These are phyloP conservation scores for Serpula lacrymans DNA, from an alignment of 768 basidiomycete species.

Conservation along the genomic window DNA sequence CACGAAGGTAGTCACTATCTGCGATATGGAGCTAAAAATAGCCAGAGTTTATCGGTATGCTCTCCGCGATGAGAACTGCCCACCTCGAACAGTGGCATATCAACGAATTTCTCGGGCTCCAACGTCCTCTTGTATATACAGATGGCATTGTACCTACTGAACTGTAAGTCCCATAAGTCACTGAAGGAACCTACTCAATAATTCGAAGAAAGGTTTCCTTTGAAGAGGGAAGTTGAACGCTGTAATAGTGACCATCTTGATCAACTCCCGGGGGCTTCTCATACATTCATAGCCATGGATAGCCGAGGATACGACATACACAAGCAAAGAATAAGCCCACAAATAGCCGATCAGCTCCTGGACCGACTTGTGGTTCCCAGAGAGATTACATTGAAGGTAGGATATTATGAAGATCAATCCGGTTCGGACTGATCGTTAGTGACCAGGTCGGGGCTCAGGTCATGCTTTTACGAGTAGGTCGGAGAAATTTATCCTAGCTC, in stretches of 20 bases:
- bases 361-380: conserved; percentile 49
- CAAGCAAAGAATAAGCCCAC: conserved; percentile 25
- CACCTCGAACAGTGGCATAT: conserved; percentile 62
- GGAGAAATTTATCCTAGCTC: too few species aligned
- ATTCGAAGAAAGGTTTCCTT: conserved; percentile 28
- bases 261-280: conserved; percentile 22
- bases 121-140: conserved; percentile 61
- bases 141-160: conserved; percentile 89
- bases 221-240: conserved; percentile 23
- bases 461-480: conserved; percentile 52
- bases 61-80: conserved; percentile 97
- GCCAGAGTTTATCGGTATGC: conserved; percentile 87
- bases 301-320: conserved; percentile 40
- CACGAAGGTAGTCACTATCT: background rate
- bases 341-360: conserved; percentile 30
- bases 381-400: conserved; percentile 47
- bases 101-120: conserved; percentile 60
- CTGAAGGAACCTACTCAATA: background rate
- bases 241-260: conserved; percentile 20
- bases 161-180: conserved; percentile 48
- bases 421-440: conserved; percentile 26
- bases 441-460: conserved; percentile 67
- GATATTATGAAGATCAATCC: background rate
- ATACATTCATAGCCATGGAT: conserved; percentile 41
- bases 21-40: background rate